phyloP scores from a whole-genome alignment of 2,329 filamentous ascomycete species.

The Cladophialophora immunda region DNA sequence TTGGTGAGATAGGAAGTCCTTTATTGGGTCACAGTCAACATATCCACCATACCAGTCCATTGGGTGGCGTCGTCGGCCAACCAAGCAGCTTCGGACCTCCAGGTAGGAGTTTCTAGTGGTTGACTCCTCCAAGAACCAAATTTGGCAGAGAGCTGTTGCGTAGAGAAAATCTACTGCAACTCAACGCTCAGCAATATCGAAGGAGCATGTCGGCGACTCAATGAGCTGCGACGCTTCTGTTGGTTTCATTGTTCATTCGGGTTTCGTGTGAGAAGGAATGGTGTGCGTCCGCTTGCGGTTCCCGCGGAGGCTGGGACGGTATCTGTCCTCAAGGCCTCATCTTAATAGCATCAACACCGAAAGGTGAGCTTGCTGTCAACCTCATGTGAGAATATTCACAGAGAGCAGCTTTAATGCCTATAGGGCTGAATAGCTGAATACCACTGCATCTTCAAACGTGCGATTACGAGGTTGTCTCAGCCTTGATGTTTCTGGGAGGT shows the following conservation, averaged over 20 bases:
- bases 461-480: neutral
- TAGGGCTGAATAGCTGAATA: slow-evolving; percentile 23
- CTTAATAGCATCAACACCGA: slow-evolving; percentile 6
- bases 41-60: slow-evolving; percentile 33
- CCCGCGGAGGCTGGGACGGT: slow-evolving; percentile 3
- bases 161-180: slow-evolving; percentile 20
- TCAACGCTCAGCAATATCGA: slow-evolving; percentile 21
- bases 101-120: slow-evolving; percentile 38
- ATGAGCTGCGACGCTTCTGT: slow-evolving; percentile 1
- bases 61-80: slow-evolving; percentile 30
- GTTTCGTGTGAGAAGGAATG: slow-evolving; percentile 9
- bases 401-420: slow-evolving; percentile 11
- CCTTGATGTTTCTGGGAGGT: neutral
- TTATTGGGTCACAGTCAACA: slow-evolving; percentile 45
- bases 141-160: slow-evolving; percentile 7
- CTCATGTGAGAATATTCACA: slow-evolving; percentile 2
- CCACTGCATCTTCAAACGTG: slow-evolving; percentile 13
- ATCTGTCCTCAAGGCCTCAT: slow-evolving; percentile 2
- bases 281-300: slow-evolving; percentile 7
- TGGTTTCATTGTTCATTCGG: slow-evolving; percentile 11
- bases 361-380: slow-evolving; percentile 1
- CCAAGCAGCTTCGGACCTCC: slow-evolving; percentile 35
- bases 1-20: slow-evolving; percentile 76
- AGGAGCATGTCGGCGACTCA: slow-evolving; percentile 32
- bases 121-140: slow-evolving; percentile 34